phyloP scores from a whole-genome alignment of 78 protist genomes.

The Speleostelium caveatum region DNA sequence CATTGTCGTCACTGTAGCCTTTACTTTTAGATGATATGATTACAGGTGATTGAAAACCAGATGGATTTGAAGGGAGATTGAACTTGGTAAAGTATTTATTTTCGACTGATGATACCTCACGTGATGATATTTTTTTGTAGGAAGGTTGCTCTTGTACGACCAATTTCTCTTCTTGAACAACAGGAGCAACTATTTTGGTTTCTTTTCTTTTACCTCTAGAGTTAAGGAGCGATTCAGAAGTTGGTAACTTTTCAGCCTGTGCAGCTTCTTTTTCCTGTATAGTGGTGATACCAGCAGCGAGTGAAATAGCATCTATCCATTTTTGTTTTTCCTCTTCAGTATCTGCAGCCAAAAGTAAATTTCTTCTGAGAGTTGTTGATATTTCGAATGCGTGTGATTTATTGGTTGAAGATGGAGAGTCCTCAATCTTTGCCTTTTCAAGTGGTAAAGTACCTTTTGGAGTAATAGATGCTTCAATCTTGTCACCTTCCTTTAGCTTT shows the following conservation, averaged over 20 bases:
- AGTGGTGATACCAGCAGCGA: conserved; percentile 14
- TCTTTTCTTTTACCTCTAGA: conserved; percentile 5
- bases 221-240: conserved; percentile 17
- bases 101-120: conserved; percentile 29
- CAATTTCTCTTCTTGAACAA: too few relatives aligned
- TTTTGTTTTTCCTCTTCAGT: conserved; percentile 8
- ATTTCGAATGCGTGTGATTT: conserved; percentile 37
- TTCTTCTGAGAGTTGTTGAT: conserved; percentile 43
- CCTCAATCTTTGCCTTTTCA: conserved; percentile 28
- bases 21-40: conserved; percentile 18
- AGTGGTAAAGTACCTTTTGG: conserved; percentile 66
- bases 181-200: conserved; percentile 39
- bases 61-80: neutral
- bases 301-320: conserved; percentile 32
- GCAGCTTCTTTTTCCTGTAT: neutral
- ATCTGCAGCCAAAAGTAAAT: conserved; percentile 27
- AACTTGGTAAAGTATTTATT: conserved; percentile 47
- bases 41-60: conserved; percentile 2
- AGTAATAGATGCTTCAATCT: neutral
- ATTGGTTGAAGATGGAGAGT: conserved; percentile 8
- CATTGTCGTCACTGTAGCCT: neutral
- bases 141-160: neutral
- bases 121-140: conserved; percentile 16
- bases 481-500: conserved; percentile 19
- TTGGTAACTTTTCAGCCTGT: conserved; percentile 33